These are phyloP conservation scores for Craterostigma plantagineum DNA, from an alignment of 257 asterid genomes.

Conservation along the genomic window DNA sequence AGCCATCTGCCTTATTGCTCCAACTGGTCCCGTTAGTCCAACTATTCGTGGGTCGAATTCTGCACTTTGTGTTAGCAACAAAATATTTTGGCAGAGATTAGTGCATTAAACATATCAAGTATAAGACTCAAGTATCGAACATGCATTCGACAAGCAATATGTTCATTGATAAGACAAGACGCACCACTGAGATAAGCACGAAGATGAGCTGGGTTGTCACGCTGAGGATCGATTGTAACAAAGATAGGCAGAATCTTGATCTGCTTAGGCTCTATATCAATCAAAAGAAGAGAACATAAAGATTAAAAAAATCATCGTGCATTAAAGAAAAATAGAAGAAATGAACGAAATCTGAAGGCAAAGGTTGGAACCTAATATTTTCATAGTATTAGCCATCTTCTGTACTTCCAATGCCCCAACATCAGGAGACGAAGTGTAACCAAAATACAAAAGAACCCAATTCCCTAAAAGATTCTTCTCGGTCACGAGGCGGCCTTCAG, in stretches of 20 bases:
- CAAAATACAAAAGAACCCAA: slow-evolving; percentile 86
- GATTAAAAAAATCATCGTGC: slow-evolving; percentile 1
- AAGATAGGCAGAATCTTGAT: slow-evolving; percentile 67
- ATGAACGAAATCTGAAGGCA: slow-evolving; percentile 3
- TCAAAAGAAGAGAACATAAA: slow-evolving; percentile 9
- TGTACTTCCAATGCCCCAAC: slow-evolving; percentile 89
- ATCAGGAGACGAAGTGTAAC: slow-evolving; percentile 95
- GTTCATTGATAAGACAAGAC: slow-evolving; percentile 7
- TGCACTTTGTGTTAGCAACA: slow-evolving; percentile 15
- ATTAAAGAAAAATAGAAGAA: not conserved
- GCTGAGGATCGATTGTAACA: slow-evolving; percentile 95
- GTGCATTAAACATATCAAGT: no score
- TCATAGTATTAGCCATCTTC: slow-evolving; percentile 64
- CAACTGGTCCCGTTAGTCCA: slow-evolving; percentile 76
- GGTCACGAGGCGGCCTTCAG: slow-evolving; percentile 54
- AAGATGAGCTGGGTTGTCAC: slow-evolving; percentile 80
- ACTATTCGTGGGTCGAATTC: slow-evolving; percentile 63
- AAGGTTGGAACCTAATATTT: slow-evolving; percentile 40
- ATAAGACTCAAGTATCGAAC: no score
- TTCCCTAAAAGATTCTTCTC: slow-evolving; percentile 65
- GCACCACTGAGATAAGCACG: slow-evolving; percentile 68
- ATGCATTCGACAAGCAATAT: no score
- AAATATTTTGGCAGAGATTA: no score
- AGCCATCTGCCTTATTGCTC: slow-evolving; percentile 81
- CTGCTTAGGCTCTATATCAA: slow-evolving; percentile 43